Base-by-base conservation (phyloP, 345 rosid species). In the Iberis pinnata region DNA sequence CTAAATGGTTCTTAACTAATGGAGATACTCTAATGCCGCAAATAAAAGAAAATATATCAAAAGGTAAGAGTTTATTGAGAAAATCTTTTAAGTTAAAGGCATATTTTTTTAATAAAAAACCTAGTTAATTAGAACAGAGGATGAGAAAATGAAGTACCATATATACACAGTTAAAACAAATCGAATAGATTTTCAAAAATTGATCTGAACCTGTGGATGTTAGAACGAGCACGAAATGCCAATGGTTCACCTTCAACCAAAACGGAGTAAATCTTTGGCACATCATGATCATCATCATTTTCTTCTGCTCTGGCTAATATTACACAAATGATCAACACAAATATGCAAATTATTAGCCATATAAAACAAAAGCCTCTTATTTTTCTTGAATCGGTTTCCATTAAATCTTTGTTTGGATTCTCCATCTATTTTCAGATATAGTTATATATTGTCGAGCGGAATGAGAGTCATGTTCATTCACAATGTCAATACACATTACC, bases 171-270 rank as follows among this genome's bases (percentile, higher is more conserved):
- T 2, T 22, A 3, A 6, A 22, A 22, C 18, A n/a, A 17, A 37
- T 24, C 15, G 45, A 36, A 7, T 22, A 10, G 39, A 27, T 46
- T 18, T 6, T 16, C 5, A 26, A 8, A 4, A 5, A 35, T 27
- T 46, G 27, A 52, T 45, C 10, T 11, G 31, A 47, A 83, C 95
- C 88, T 76, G 52, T 71, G 58, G 8, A 43, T 65, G 33, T 55
- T 60, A 17, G 60, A 8, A 31, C 24, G 31, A 18, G 53, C 70
- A 14, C 56, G 67, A 42, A 81, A 81, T 9, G 83, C 88, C 47
- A 76, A 58, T 0, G 86, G 70, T 25, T 75, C 75, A 56, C 78
- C 88, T 70, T 84, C 88, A 76, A 84, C 63, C 67, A 84, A 54
- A 68, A 82, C 78, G 12, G 86, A 73, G 57, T 72, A 82, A 39